phyloP scores from a whole-genome alignment of 805 yeast genomes.

The Saccharomyces kudriavzevii region DNA sequence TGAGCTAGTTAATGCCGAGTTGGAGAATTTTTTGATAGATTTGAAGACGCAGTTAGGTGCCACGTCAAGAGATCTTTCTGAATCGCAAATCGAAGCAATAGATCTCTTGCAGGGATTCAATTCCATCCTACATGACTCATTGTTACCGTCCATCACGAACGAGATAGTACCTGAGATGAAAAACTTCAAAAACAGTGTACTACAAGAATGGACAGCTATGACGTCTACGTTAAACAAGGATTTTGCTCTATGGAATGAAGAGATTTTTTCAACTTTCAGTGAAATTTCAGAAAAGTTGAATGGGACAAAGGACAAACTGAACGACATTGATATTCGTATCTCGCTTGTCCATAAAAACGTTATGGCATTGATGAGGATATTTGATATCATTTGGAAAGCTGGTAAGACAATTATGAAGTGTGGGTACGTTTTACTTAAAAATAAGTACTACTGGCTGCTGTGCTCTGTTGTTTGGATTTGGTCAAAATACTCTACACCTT shows the following conservation, averaged over 20 bases:
- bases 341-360: conserved; percentile 4
- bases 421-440: background rate
- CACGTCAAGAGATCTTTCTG: conserved; percentile 6
- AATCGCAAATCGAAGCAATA: conserved; percentile 9
- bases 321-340: conserved; percentile 9
- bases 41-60: background rate
- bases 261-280: conserved; percentile 9
- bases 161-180: background rate
- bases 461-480: background rate
- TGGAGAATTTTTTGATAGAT: background rate
- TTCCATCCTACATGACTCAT: background rate
- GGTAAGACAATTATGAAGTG: background rate
- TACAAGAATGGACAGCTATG: conserved; percentile 6
- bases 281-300: conserved; percentile 10
- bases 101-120: conserved; percentile 4
- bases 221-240: conserved; percentile 8
- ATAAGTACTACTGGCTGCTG: background rate
- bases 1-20: conserved; percentile 1
- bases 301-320: conserved; percentile 9
- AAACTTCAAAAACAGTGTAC: background rate
- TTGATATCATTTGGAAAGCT: conserved; percentile 1
- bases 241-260: conserved; percentile 12
- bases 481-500: background rate
- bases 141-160: background rate
- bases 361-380: background rate